Evolutionary conservation across 345 rosid species (phyloP).

Genomic region (Litchi chinensis): DNA sequence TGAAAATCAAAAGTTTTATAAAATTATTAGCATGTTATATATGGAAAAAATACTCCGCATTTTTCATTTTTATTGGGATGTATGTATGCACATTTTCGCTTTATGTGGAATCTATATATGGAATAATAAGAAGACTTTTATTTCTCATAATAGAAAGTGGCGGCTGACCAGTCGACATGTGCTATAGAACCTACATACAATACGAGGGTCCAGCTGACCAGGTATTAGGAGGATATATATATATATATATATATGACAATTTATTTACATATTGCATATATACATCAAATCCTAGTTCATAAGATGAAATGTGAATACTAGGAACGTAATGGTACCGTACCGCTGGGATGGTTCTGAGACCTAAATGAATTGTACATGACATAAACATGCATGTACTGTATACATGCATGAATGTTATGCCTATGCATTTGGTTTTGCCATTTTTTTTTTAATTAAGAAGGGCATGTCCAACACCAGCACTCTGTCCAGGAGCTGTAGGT

Average conservation of each 20-base stretch:
- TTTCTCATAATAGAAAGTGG: background rate
- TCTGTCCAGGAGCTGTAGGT: constrained; percentile 52
- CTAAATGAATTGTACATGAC: background rate
- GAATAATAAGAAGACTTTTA: background rate
- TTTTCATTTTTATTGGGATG: no score
- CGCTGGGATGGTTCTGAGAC: background rate
- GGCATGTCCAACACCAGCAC: constrained; percentile 54
- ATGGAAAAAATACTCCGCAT: no score
- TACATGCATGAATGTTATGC: background rate
- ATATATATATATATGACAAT: background rate
- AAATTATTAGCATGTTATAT: no score
- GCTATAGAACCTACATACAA: background rate
- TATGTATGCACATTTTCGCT: background rate
- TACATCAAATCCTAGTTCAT: no score
- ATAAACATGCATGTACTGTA: background rate
- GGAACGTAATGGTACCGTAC: background rate
- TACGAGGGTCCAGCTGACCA: background rate
- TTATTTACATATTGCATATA: background rate
- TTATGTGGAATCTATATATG: background rate
- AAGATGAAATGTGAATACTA: background rate
- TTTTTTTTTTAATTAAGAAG: background rate
- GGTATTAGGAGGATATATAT: no score
- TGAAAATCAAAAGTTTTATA: no score
- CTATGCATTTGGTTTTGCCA: constrained; percentile 37
- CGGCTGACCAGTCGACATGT: background rate